Evolutionary conservation across 257 asterid genomes (phyloP).

Genomic region (Nicotiana knightiana): DNA sequence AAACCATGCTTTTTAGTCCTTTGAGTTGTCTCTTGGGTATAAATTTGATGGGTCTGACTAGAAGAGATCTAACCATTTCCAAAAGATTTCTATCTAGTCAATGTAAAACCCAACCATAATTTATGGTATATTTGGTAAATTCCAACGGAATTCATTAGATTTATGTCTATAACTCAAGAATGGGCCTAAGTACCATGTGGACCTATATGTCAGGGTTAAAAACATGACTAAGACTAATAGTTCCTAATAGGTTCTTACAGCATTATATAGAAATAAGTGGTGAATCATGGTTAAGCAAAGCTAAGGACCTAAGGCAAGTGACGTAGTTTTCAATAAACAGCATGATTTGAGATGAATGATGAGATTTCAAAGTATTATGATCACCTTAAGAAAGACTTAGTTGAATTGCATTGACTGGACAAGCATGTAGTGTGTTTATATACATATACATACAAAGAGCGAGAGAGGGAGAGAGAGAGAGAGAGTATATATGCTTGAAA

Average conservation of each 20-base stretch:
- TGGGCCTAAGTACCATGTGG: background rate
- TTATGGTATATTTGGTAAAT: background rate
- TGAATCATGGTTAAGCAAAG: background rate
- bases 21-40: background rate
- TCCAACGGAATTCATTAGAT: background rate
- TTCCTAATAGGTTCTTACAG: background rate
- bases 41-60: background rate
- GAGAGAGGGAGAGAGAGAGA: too few relatives aligned
- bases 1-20: background rate
- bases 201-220: background rate
- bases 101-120: background rate
- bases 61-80: background rate
- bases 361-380: background rate
- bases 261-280: background rate
- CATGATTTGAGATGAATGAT: background rate
- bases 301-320: background rate
- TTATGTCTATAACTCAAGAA: background rate
- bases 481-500: background rate
- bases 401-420: background rate
- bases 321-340: background rate
- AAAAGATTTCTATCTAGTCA: background rate
- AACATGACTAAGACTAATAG: background rate
- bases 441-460: background rate
- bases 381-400: background rate
- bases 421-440: background rate